phyloP scores from a whole-genome alignment of 177 flowering plant genomes.

The Tripterygium wilfordii region DNA sequence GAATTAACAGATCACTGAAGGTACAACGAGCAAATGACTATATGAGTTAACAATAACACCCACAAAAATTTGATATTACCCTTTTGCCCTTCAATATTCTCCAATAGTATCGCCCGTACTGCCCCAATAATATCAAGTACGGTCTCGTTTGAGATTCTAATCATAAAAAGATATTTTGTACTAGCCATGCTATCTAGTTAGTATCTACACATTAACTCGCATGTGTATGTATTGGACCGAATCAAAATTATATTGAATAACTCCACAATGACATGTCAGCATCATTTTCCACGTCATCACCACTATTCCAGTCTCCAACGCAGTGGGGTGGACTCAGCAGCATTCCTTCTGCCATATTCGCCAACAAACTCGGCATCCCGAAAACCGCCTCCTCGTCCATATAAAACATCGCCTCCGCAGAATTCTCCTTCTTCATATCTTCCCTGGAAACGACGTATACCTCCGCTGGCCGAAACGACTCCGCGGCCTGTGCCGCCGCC shows the following conservation, averaged over 20 bases:
- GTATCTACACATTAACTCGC: too few relatives aligned
- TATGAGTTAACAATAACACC: too few relatives aligned
- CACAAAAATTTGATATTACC: too few relatives aligned
- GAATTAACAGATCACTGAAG: too few relatives aligned
- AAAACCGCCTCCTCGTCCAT: constrained; percentile 48
- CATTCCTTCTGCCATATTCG: constrained; percentile 62
- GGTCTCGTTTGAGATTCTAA: too few relatives aligned
- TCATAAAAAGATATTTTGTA: not conserved
- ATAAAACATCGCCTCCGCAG: constrained; percentile 11
- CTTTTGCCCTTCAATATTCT: too few relatives aligned
- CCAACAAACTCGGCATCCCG: constrained; percentile 49
- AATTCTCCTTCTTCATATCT: constrained; percentile 3
- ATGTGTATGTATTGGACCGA: not conserved
- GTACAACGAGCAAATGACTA: too few relatives aligned
- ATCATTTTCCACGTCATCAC: constrained; percentile 29
- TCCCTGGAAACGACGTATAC: not conserved
- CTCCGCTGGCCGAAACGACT: constrained; percentile 34
- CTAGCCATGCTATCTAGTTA: not conserved
- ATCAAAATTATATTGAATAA: constrained; percentile 26
- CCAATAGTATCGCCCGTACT: too few relatives aligned
- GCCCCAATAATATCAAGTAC: too few relatives aligned
- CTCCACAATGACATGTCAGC: constrained; percentile 57
- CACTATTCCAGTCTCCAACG: not conserved
- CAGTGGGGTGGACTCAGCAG: constrained; percentile 47
- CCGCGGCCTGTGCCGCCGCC: constrained; percentile 74